These are phyloP conservation scores for Zangia roseola DNA, from an alignment of 768 basidiomycete species.

Conservation along the genomic window DNA sequence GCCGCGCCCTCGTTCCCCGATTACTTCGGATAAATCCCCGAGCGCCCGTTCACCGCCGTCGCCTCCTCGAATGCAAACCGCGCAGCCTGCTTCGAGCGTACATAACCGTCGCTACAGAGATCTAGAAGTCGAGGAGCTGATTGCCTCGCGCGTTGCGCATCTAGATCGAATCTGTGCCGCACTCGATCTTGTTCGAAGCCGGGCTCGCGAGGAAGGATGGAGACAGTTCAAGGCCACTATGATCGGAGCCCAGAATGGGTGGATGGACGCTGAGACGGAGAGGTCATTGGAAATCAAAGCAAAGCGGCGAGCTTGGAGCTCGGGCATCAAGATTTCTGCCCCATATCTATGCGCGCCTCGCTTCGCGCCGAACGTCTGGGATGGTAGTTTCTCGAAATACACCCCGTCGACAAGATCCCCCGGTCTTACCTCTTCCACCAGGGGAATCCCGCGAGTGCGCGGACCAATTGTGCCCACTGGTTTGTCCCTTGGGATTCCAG, in stretches of 20 bases:
- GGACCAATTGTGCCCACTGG: constrained; percentile 32
- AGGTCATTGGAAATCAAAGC: constrained; percentile 54
- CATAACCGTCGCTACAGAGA: constrained; percentile 2
- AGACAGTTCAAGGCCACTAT: constrained; percentile 34
- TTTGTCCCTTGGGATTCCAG: constrained; percentile 50
- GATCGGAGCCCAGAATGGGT: constrained; percentile 22
- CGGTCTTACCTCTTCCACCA: constrained; percentile 15
- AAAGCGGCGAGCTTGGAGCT: constrained; percentile 66
- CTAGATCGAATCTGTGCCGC: constrained; percentile 43
- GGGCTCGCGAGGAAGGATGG: constrained; percentile 41
- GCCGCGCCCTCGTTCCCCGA: constrained; percentile 30
- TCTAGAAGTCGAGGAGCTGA: constrained; percentile 8
- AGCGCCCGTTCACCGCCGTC: background rate
- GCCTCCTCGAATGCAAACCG: background rate
- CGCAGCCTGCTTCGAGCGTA: constrained; percentile 8
- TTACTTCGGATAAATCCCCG: constrained; percentile 4
- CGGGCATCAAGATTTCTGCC: constrained; percentile 42
- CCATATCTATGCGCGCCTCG: constrained; percentile 16
- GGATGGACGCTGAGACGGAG: constrained; percentile 28
- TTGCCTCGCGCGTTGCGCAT: constrained; percentile 14
- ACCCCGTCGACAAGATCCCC: constrained; percentile 14
- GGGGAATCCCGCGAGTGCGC: background rate
- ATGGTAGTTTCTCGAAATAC: constrained; percentile 1
- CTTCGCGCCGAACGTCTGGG: constrained; percentile 16
- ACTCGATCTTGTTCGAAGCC: constrained; percentile 41